Base-by-base conservation (phyloP, 768 basidiomycete genomes). In the Boletus subcaerulescens region DNA sequence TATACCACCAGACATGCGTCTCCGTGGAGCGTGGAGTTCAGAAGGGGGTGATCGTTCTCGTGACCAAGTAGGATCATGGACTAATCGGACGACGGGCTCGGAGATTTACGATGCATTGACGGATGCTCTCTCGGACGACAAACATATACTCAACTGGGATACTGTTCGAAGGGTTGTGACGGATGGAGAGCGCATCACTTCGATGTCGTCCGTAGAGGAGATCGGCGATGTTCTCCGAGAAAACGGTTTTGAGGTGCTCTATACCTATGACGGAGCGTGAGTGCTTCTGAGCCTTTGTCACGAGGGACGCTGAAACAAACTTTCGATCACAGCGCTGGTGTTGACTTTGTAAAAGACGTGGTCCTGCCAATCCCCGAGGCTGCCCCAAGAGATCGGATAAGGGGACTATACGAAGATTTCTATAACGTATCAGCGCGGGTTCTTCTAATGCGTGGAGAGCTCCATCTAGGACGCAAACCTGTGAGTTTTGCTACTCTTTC, bases 241-340 rank as follows among this genome's bases (percentile, higher is more conserved):
- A 46, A 73, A 75, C 15, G 79, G 78, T 0, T 77, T 72, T 36
- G 70, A 73, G 45, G 66, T 74, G n/a, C 50, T 77, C 45, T 71
- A 76, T 48, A 77, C 78, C 15, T 80, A 70, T 40, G 59, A 66
- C 9, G 69, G 71, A 58, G 65, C 66, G 79, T 80, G 53, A 66
- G 79, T 71, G n/a, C 7, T 48, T 46, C 4, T 35, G 5, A 31
- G 0, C 1, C 32, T 10, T 41, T 41, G 15, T 26, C 26, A 12
- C 38, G 29, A 26, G 13, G 14, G 11, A 32, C 35, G 10, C 41
- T 60, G 29, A 61, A 29, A 20, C 13, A 41, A 14, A 0, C 18
- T 40, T 38, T 13, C 12, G 31, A 17, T 32, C 8, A n/a, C 56
- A 78, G 78, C 40, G 62, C 60, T 14, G 73, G 74, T n/a, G 49